These are phyloP conservation scores for Purpureocillium takamizusanense DNA, from an alignment of 2,329 filamentous ascomycete genomes.

Conservation along the genomic window DNA sequence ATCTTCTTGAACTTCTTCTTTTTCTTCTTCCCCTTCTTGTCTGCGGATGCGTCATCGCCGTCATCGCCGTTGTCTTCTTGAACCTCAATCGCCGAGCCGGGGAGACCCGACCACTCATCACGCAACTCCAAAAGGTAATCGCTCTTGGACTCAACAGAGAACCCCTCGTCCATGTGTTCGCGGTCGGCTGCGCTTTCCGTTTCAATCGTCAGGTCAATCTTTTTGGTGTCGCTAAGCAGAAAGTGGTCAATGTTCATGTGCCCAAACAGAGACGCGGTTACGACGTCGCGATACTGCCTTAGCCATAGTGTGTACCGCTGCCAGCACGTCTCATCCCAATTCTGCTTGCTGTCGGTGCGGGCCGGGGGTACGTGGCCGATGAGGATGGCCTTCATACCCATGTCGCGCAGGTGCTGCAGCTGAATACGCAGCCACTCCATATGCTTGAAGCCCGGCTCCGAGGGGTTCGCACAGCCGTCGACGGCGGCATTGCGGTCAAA, in stretches of 20 bases:
- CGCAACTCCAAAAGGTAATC: slow-evolving; percentile 74
- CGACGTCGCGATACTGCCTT: slow-evolving; percentile 81
- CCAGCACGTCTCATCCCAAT: slow-evolving; percentile 97
- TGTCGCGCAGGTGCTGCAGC: slow-evolving; percentile 69
- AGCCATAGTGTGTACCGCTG: slow-evolving; percentile 93
- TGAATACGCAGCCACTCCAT: slow-evolving; percentile 94
- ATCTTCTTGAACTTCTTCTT: slow-evolving; percentile 52
- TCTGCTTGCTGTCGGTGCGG: slow-evolving; percentile 71
- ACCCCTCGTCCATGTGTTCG: slow-evolving; percentile 33
- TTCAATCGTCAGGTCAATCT: slow-evolving; percentile 54
- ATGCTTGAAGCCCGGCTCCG: slow-evolving; percentile 85
- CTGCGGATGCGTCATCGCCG: slow-evolving; percentile 8
- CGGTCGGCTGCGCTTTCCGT: slow-evolving; percentile 16
- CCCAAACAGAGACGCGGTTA: slow-evolving; percentile 71
- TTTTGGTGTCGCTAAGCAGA: slow-evolving; percentile 74
- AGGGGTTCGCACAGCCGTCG: slow-evolving; percentile 71
- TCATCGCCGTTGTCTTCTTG: slow-evolving; percentile 10
- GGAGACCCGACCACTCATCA: slow-evolving; percentile 67
- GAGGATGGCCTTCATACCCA: slow-evolving; percentile 88
- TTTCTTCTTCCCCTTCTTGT: slow-evolving; percentile 26
- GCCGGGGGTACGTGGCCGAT: slow-evolving; percentile 93
- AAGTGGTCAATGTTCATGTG: slow-evolving; percentile 99
- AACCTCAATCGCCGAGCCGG: slow-evolving; percentile 33
- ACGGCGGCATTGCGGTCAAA: slow-evolving; percentile 90
- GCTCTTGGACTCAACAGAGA: slow-evolving; percentile 51